phyloP scores from a whole-genome alignment of 805 yeast genomes.

The Ogataea paradorogensis region DNA sequence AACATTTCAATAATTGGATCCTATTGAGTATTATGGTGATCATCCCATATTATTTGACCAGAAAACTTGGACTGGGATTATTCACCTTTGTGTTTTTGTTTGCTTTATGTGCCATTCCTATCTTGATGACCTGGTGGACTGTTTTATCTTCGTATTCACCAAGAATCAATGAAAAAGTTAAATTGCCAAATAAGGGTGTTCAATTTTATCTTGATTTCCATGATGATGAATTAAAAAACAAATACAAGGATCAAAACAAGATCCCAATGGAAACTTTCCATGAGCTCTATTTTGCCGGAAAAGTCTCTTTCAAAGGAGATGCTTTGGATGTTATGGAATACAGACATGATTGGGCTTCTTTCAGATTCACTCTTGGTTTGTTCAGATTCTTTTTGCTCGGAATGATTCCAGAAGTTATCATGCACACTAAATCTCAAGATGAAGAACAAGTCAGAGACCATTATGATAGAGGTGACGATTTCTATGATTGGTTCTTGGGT shows the following conservation, averaged over 20 bases:
- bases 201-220: slow-evolving; percentile 81
- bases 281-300: slow-evolving; percentile 78
- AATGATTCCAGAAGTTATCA: slow-evolving; percentile 87
- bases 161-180: slow-evolving; percentile 72
- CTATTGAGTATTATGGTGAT: slow-evolving; percentile 48
- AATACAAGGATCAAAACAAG: slow-evolving; percentile 70
- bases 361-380: slow-evolving; percentile 71
- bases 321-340: slow-evolving; percentile 77
- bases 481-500: slow-evolving; percentile 90
- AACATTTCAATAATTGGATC: slow-evolving; percentile 63
- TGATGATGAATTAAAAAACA: slow-evolving; percentile 61
- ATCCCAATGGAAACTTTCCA: slow-evolving; percentile 93
- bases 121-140: slow-evolving; percentile 82
- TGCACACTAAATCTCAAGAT: slow-evolving; percentile 91
- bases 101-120: slow-evolving; percentile 58
- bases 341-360: slow-evolving; percentile 89
- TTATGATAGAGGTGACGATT: slow-evolving; percentile 95
- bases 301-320: slow-evolving; percentile 87
- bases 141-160: slow-evolving; percentile 74
- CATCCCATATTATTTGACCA: slow-evolving; percentile 61
- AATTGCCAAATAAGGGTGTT: slow-evolving; percentile 73
- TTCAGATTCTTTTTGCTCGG: slow-evolving; percentile 81
- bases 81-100: slow-evolving; percentile 63
- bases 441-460: slow-evolving; percentile 96
- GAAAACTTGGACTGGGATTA: slow-evolving; percentile 67